These are phyloP conservation scores for Pythium phragmiticola DNA, from an alignment of 352 stramenopile genomes.

Conservation along the genomic window DNA sequence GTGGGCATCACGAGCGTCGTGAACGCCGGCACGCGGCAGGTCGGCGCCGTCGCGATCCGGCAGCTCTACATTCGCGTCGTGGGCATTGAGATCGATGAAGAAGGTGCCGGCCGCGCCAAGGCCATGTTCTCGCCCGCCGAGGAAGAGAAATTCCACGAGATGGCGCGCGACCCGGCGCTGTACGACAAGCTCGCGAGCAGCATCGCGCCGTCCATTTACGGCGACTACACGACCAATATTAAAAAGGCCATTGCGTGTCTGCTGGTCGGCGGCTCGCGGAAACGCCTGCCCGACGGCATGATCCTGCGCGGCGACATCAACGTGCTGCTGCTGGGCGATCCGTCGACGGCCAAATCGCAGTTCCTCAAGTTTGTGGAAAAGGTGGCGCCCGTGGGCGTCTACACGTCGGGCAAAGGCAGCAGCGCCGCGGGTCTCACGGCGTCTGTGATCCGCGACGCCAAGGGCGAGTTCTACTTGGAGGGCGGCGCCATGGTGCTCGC, in stretches of 20 bases:
- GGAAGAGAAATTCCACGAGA: constrained; percentile 96
- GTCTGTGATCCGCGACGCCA: constrained; percentile 93
- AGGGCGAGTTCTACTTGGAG: constrained; percentile 98
- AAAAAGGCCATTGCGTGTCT: constrained; percentile 96
- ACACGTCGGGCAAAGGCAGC: constrained; percentile 98
- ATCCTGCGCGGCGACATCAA: constrained; percentile 98
- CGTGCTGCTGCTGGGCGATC: constrained; percentile 97
- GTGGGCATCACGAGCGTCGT: constrained; percentile 96
- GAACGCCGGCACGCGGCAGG: constrained; percentile 68
- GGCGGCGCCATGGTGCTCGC: constrained; percentile 97
- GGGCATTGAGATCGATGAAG: constrained; percentile 94
- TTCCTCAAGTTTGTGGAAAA: constrained; percentile 98
- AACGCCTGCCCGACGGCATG: constrained; percentile 95
- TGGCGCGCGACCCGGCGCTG: constrained; percentile 89
- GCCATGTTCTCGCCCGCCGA: constrained; percentile 95
- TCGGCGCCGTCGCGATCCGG: constrained; percentile 85
- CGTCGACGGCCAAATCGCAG: constrained; percentile 97
- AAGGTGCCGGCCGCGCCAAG: constrained; percentile 86
- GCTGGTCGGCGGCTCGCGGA: constrained; percentile 93
- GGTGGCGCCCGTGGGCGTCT: constrained; percentile 97
- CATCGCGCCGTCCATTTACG: constrained; percentile 95
- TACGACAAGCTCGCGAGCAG: constrained; percentile 92
- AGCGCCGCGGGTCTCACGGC: constrained; percentile 97
- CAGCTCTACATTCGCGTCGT: constrained; percentile 96
- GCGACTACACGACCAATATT: constrained; percentile 97